Evolutionary conservation across 805 yeast species (phyloP).

Genomic region (Kodamaea leandrae): DNA sequence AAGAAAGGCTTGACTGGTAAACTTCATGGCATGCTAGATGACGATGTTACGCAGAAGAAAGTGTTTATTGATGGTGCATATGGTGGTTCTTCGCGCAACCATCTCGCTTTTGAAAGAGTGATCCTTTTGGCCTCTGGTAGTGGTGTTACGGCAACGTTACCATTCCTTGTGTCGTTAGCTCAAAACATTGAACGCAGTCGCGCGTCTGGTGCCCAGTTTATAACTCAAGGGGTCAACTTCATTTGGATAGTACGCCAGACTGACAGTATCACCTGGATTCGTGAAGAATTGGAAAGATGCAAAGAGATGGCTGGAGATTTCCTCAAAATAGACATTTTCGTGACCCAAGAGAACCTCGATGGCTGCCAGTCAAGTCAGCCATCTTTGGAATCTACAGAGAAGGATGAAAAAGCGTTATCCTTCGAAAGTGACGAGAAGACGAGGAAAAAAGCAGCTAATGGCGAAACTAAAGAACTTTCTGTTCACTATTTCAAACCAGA

Average conservation of each 20-base stretch:
- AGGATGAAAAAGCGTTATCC: neutral
- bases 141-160: conserved; percentile 51
- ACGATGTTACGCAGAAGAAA: conserved; percentile 21
- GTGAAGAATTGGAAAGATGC: conserved; percentile 32
- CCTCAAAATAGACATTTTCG: conserved; percentile 25
- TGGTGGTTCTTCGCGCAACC: conserved; percentile 51
- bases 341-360: conserved; percentile 11
- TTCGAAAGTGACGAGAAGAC: neutral
- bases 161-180: conserved; percentile 35
- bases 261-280: conserved; percentile 40
- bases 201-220: conserved; percentile 3
- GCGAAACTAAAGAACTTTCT: conserved; percentile 1
- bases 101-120: conserved; percentile 43
- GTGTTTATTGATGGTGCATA: conserved; percentile 56
- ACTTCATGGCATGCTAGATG: conserved; percentile 31
- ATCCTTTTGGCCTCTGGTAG: conserved; percentile 47
- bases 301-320: conserved; percentile 25
- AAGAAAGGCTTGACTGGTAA: conserved; percentile 46
- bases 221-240: conserved; percentile 32
- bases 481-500: conserved; percentile 22
- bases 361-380: too few species aligned
- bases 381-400: too few species aligned
- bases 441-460: neutral
- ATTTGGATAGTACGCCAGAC: conserved; percentile 43
- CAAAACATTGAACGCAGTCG: conserved; percentile 14